A percentile compares a stretch with the other conserved stretches of the same genome.
phyloP scores from a whole-genome alignment of 306 rosid species.

The Vicia faba region DNA sequence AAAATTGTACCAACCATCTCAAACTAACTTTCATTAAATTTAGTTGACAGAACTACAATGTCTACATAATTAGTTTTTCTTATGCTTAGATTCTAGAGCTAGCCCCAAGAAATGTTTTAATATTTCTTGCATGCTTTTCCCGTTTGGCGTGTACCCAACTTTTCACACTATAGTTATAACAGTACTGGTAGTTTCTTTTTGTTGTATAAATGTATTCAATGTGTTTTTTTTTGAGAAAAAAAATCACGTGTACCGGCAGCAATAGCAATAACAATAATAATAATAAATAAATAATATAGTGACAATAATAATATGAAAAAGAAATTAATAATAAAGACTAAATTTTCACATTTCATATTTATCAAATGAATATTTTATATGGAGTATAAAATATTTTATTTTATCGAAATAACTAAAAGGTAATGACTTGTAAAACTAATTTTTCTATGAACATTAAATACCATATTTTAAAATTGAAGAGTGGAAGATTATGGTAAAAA shows the following conservation, averaged over 20 bases:
- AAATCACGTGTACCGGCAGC: neutral
- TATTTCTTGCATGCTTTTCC: neutral
- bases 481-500: neutral
- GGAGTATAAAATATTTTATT: neutral
- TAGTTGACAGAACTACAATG: neutral
- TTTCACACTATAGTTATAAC: neutral
- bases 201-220: neutral
- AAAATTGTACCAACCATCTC: neutral
- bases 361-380: neutral
- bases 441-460: neutral
- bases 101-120: neutral
- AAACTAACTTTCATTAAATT: neutral
- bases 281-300: neutral
- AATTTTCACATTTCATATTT: neutral
- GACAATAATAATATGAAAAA: too few relatives aligned
- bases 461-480: neutral
- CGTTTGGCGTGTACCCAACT: slow-evolving; percentile 12
- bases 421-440: neutral
- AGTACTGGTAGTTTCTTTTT: neutral
- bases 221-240: neutral
- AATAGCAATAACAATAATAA: too few relatives aligned
- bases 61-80: neutral
- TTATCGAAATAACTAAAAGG: neutral
- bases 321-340: neutral
- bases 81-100: neutral